Evolutionary conservation across 164 flowering plant species (phyloP), one percentile per base, ranked within the genome.

Genomic region (Chloranthus sessilifolius): DNA sequence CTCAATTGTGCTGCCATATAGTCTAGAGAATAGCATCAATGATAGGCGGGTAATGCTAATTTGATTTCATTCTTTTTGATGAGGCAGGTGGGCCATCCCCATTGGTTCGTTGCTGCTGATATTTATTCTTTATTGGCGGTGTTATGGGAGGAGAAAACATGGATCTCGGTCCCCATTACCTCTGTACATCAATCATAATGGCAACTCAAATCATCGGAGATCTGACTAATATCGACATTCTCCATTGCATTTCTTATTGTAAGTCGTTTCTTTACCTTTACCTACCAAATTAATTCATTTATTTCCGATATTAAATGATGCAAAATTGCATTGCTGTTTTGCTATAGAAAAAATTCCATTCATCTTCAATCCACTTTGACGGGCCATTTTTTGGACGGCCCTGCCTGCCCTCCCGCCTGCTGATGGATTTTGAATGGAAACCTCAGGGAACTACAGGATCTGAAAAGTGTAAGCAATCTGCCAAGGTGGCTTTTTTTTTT

Each of bases 21-120:
- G 7, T 40, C 15, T 7, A 17, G 15, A 40, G 43, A 40, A 40
- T 7, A 40, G 7, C 6, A 6, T 6, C n/a, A 6, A 6, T 7
- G 17, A 9, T 6, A 6, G 43, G 43, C 17, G 11, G 10, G 17
- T 16, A 17, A 0, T 6, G 17, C 6, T 17, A 11, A 43, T 16
- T 43, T 20, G n/a, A 15, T 17, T 35, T 20, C 14, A 27, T 6
- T 45, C 22, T 34, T 52, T 20, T 50, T 59, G 4, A 28, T 59
- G 61, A 12, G 3, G 48, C 95, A 94, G 99, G 69, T 94, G 97
- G 97, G 92, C 90, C 1, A 70, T 87, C 40, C 97, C 92, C 0
- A 33, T 87, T 20, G 68, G 73, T 40, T 62, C 73, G 10, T 29
- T 85, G 24, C 58, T 64, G 7, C 71, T 67, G 2, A 9, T 81